Evolutionary conservation across 257 asterid species (phyloP).

Genomic region (Petunia axillaris): DNA sequence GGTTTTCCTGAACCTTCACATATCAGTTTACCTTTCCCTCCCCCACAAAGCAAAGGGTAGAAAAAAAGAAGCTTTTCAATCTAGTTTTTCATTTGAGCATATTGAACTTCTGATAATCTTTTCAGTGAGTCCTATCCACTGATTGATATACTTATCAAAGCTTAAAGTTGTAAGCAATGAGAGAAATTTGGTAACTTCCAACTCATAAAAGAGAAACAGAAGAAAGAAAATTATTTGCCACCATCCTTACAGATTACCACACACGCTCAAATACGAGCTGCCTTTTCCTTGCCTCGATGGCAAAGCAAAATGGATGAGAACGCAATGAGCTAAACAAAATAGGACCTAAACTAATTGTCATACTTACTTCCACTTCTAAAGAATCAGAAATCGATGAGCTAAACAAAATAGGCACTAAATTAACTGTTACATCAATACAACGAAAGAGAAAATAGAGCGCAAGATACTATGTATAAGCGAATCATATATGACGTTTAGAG

Average conservation of each 20-base stretch:
- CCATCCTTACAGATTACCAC: constrained; percentile 4
- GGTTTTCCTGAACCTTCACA: background rate
- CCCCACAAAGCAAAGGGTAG: too few relatives aligned
- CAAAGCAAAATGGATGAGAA: background rate
- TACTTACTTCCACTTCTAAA: background rate
- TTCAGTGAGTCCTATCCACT: background rate
- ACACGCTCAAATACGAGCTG: background rate
- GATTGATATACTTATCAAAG: background rate
- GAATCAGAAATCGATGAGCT: background rate
- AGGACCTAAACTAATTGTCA: background rate
- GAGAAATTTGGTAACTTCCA: background rate
- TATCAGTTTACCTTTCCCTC: background rate
- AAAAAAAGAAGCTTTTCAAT: background rate
- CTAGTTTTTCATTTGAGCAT: background rate
- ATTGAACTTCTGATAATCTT: constrained; percentile 12
- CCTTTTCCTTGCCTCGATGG: background rate
- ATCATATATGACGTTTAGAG: background rate
- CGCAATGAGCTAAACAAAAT: background rate
- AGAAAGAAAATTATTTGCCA: background rate
- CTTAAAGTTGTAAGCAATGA: background rate
- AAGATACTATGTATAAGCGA: constrained; percentile 11
- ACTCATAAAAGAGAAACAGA: background rate
- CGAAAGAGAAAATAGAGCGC: background rate
- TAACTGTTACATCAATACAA: background rate
- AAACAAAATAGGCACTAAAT: constrained; percentile 7